Evolutionary conservation across 2,329 filamentous ascomycete genomes (phyloP), one percentile per base, ranked within the genome.

Genomic region (Calonectria leucothoes): DNA sequence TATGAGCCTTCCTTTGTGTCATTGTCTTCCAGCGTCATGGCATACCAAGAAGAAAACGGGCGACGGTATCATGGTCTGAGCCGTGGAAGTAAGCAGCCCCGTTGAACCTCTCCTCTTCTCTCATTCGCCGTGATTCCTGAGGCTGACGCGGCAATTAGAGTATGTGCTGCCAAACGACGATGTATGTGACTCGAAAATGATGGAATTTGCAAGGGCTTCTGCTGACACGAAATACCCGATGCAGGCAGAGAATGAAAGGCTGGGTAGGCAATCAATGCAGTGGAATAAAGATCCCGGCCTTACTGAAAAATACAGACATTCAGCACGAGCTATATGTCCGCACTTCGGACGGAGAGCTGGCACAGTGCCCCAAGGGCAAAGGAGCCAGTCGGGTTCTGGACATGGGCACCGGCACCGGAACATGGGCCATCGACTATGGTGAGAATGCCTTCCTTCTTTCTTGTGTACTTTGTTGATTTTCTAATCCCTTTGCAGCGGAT

Each of bases 381-480:
- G 74, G 51, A 12, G 77, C 78, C 6, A 78, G 77, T 11, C 55
- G 78, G 14, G 81, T 81, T 23, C 74, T 84, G 20, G 82, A 84
- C 57, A 70, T 82, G 8, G 82, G 83, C n/a, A 82, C 80, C 2
- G 82, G 82, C 5, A 83, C 82, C 0, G 82, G 82, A 7, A 74
- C 79, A 42, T 84, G 82, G 83, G 80, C 82, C 23, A 77, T 82
- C 0, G 82, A 84, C 52, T 84, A 81, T 71, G 68, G 55, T 61
- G 8, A 17, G 31, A 6, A 23, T 6, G 6, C 17, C 5, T 5
- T 6, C 8, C 11, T 20, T 6, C 20, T 17, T 17, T 5, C n/a
- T 6, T 10, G 3, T 6, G 8, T 55, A 20, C 1, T 4, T 0
- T 4, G 27, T 23, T 5, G 12, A 29, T 39, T 15, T 61, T 11